These are phyloP conservation scores for Tricholoma hemisulphureum DNA, from an alignment of 768 basidiomycete genomes.

Conservation along the genomic window DNA sequence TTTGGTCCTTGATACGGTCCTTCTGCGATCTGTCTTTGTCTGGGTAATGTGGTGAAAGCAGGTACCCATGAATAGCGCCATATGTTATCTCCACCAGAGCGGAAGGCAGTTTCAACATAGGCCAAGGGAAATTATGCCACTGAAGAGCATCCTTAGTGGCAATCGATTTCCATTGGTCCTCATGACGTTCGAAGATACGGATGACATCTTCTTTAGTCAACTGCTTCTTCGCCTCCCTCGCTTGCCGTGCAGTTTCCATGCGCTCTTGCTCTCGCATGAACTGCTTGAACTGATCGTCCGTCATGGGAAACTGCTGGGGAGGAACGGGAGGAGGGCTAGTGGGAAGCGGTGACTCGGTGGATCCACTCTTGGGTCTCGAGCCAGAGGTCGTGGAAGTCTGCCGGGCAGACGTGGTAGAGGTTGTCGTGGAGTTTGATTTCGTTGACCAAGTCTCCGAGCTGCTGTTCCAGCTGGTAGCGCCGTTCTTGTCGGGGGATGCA, in stretches of 20 bases:
- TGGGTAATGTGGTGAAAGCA: slow-evolving; percentile 56
- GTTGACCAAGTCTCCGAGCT: slow-evolving; percentile 23
- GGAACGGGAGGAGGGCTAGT: slow-evolving; percentile 18
- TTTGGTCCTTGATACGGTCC: slow-evolving; percentile 74
- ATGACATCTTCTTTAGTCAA: slow-evolving; percentile 57
- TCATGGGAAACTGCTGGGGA: slow-evolving; percentile 29
- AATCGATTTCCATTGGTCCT: slow-evolving; percentile 57
- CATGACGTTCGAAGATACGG: slow-evolving; percentile 59
- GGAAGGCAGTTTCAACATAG: slow-evolving; percentile 56
- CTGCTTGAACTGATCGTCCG: slow-evolving; percentile 63
- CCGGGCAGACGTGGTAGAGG: slow-evolving; percentile 25
- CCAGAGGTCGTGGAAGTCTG: slow-evolving; percentile 24
- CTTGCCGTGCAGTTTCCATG: slow-evolving; percentile 52
- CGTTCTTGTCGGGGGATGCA: slow-evolving; percentile 24
- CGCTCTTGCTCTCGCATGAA: slow-evolving; percentile 70
- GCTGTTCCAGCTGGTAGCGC: slow-evolving; percentile 7
- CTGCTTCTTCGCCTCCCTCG: slow-evolving; percentile 49
- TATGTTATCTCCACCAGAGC: slow-evolving; percentile 62
- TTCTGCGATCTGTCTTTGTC: slow-evolving; percentile 55
- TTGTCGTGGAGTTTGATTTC: slow-evolving; percentile 27
- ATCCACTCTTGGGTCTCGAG: slow-evolving; percentile 32
- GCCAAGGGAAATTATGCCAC: slow-evolving; percentile 78
- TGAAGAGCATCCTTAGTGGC: slow-evolving; percentile 41
- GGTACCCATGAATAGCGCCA: slow-evolving; percentile 55
- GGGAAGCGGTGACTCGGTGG: slow-evolving; percentile 31